Evolutionary conservation across 2,329 filamentous ascomycete genomes (phyloP).

Genomic region (Ophiobolus disseminans): DNA sequence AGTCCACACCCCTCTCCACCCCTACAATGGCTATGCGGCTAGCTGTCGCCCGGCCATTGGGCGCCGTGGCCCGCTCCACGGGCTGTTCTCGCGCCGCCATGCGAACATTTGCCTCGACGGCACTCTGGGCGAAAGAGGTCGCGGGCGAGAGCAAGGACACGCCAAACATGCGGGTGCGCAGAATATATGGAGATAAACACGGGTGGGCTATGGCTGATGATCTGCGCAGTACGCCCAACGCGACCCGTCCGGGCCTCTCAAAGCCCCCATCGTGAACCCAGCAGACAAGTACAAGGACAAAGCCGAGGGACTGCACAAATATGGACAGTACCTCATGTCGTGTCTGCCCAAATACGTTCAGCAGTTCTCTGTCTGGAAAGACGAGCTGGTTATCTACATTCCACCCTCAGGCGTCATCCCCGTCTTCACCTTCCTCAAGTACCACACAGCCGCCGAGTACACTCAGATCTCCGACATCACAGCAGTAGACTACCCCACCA

Average conservation of each 20-base stretch:
- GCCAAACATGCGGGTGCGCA: constrained; percentile 56
- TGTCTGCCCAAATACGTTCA: constrained; percentile 98
- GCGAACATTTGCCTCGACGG: constrained; percentile 54
- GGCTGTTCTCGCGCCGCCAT: constrained; percentile 39
- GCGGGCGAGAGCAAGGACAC: constrained; percentile 51
- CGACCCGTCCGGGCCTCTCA: constrained; percentile 62
- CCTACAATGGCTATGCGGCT: constrained; percentile 52
- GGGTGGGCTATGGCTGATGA: constrained; percentile 23
- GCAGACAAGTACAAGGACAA: constrained; percentile 91
- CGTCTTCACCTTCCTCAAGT: constrained; percentile 92
- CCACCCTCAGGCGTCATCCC: constrained; percentile 86
- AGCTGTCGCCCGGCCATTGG: constrained; percentile 49
- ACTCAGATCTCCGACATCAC: constrained; percentile 93
- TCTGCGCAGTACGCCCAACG: constrained; percentile 52
- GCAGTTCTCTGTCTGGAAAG: constrained; percentile 99
- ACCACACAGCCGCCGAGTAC: constrained; percentile 97
- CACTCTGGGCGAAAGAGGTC: constrained; percentile 53
- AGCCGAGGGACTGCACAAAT: constrained; percentile 86
- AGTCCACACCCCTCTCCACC: constrained; percentile 23
- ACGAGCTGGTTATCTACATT: constrained; percentile 95
- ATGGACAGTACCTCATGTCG: constrained; percentile 95
- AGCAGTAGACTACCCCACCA: constrained; percentile 92
- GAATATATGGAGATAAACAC: not conserved
- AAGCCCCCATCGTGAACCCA: constrained; percentile 84
- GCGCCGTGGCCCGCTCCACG: constrained; percentile 45